These are phyloP conservation scores for Arachnomyces sp. DNA, from an alignment of 2,329 filamentous ascomycete species.

Conservation along the genomic window DNA sequence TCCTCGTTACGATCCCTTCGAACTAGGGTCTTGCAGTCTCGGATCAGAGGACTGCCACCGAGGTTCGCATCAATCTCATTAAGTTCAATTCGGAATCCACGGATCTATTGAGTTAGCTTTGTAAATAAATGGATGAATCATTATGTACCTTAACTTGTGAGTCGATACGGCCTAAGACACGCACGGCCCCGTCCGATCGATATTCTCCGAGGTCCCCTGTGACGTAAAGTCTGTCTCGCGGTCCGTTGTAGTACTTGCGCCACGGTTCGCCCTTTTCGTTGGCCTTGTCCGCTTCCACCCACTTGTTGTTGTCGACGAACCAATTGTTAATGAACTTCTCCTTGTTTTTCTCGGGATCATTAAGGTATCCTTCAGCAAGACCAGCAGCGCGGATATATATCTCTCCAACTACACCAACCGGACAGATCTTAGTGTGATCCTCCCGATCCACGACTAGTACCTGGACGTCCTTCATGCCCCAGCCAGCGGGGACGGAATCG, in stretches of 20 bases:
- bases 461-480: conserved; percentile 63
- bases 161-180: conserved; percentile 72
- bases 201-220: conserved; percentile 81
- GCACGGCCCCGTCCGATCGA: conserved; percentile 60
- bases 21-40: conserved; percentile 79
- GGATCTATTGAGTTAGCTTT: conserved; percentile 43
- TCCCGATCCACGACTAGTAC: conserved; percentile 69
- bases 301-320: conserved; percentile 68
- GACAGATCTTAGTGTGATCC: conserved; percentile 58
- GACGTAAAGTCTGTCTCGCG: conserved; percentile 76
- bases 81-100: conserved; percentile 91
- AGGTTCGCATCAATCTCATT: conserved; percentile 85
- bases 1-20: conserved; percentile 79
- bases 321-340: conserved; percentile 77
- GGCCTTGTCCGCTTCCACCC: conserved; percentile 56
- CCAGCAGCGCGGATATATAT: conserved; percentile 26
- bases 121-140: too few species aligned
- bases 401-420: conserved; percentile 33
- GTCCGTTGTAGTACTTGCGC: conserved; percentile 69
- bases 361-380: conserved; percentile 14
- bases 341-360: conserved; percentile 44
- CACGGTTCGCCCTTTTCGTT: conserved; percentile 57
- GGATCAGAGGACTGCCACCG: conserved; percentile 62
- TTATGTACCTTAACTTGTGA: conserved; percentile 64
- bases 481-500: conserved; percentile 36